These are phyloP conservation scores for Antitrichia curtipendula DNA, from an alignment of 225 moss, liverwort and hornwort species.

Conservation along the genomic window DNA sequence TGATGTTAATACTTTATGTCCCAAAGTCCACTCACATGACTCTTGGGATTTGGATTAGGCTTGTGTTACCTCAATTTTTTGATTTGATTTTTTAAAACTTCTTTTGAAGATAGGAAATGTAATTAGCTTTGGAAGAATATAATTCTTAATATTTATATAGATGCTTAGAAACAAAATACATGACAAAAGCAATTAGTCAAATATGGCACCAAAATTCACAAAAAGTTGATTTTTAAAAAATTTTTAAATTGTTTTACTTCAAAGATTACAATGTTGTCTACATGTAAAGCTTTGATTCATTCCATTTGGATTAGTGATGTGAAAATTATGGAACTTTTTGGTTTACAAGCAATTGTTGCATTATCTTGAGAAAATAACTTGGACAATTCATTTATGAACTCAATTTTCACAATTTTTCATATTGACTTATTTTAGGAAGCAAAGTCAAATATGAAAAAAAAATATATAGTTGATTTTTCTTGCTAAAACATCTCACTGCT, in stretches of 20 bases:
- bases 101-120: background rate
- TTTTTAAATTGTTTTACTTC: background rate
- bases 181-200: rapidly evolving
- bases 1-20: no score
- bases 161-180: background rate
- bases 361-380: background rate
- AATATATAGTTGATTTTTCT: background rate
- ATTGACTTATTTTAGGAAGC: no score
- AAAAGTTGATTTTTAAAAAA: background rate
- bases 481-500: background rate
- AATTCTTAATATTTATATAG: background rate
- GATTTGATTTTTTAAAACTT: no score
- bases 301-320: background rate
- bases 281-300: background rate
- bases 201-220: background rate
- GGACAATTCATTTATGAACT: background rate
- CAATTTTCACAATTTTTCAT: background rate
- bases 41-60: background rate
- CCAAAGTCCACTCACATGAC: rapidly evolving
- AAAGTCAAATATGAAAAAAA: no score
- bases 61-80: background rate
- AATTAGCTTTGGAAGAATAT: background rate
- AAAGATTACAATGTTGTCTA: background rate
- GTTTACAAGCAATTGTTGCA: background rate
- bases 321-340: background rate